phyloP scores from a whole-genome alignment of 1,284 basidiomycete genomes.

The Ceratobasidium sp. region DNA sequence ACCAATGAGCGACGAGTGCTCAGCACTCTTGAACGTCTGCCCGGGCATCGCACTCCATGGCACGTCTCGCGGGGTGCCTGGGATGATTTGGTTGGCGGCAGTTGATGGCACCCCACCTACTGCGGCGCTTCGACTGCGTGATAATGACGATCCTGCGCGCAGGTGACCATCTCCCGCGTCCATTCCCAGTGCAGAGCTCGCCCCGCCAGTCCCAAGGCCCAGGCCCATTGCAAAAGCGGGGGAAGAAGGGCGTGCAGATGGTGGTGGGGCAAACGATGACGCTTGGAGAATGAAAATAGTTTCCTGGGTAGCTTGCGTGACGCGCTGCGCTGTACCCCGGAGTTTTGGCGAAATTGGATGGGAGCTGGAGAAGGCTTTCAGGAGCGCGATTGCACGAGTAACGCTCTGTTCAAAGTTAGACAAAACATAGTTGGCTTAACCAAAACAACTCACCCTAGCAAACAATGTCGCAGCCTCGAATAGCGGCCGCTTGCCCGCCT shows the following conservation, averaged over 20 bases:
- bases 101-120: constrained; percentile 54
- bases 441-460: constrained; percentile 55
- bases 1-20: constrained; percentile 29
- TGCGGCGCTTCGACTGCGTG: constrained; percentile 65
- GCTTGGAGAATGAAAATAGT: constrained; percentile 78
- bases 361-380: constrained; percentile 46
- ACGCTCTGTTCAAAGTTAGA: constrained; percentile 29
- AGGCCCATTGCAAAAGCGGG: constrained; percentile 50
- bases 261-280: constrained; percentile 72
- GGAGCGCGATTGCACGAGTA: constrained; percentile 35
- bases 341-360: constrained; percentile 63
- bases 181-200: not conserved
- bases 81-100: constrained; percentile 42
- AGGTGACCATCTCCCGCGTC: constrained; percentile 23
- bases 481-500: constrained; percentile 61
- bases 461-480: constrained; percentile 75
- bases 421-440: not conserved
- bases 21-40: constrained; percentile 46
- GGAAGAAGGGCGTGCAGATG: constrained; percentile 63
- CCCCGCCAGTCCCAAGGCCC: constrained; percentile 40
- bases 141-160: constrained; percentile 54
- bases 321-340: constrained; percentile 68
- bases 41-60: constrained; percentile 64
- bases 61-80: constrained; percentile 51
- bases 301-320: constrained; percentile 78